A percentile compares a stretch with the other conserved stretches of the same genome.
Evolutionary conservation across 2,329 filamentous ascomycete species (phyloP).

Genomic region (Trichoderma pleuroti): DNA sequence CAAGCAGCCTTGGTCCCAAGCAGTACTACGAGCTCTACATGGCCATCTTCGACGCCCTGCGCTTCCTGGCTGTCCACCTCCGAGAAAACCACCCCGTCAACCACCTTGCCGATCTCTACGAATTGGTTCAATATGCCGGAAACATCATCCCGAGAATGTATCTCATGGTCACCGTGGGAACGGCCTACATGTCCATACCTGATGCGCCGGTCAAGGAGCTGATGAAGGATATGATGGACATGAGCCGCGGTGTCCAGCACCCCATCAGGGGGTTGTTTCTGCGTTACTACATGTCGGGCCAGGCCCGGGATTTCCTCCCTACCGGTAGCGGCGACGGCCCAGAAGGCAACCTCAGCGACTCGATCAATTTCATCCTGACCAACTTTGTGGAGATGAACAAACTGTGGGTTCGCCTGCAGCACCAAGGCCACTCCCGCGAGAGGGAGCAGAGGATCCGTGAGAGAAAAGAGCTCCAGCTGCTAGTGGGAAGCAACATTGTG

Average conservation of each 20-base stretch:
- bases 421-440: constrained; percentile 94
- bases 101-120: constrained; percentile 95
- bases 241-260: constrained; percentile 97
- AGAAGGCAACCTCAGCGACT: constrained; percentile 93
- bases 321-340: constrained; percentile 80
- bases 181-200: constrained; percentile 97
- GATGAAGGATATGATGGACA: constrained; percentile 99
- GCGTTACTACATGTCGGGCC: constrained; percentile 92
- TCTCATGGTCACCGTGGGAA: constrained; percentile 98
- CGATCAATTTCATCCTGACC: constrained; percentile 95
- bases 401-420: constrained; percentile 94
- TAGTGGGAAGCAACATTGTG: constrained; percentile 95
- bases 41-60: constrained; percentile 95
- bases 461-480: constrained; percentile 87
- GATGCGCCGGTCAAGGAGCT: constrained; percentile 99
- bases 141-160: constrained; percentile 96
- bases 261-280: constrained; percentile 92
- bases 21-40: constrained; percentile 99
- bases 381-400: constrained; percentile 99
- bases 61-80: constrained; percentile 92
- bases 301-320: constrained; percentile 86
- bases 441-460: constrained; percentile 91
- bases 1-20: constrained; percentile 94
- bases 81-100: constrained; percentile 97
- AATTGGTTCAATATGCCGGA: constrained; percentile 95